Conservation (phyloP, 495 filamentous ascomycete species). For the Penicillium malachiteum region DNA sequence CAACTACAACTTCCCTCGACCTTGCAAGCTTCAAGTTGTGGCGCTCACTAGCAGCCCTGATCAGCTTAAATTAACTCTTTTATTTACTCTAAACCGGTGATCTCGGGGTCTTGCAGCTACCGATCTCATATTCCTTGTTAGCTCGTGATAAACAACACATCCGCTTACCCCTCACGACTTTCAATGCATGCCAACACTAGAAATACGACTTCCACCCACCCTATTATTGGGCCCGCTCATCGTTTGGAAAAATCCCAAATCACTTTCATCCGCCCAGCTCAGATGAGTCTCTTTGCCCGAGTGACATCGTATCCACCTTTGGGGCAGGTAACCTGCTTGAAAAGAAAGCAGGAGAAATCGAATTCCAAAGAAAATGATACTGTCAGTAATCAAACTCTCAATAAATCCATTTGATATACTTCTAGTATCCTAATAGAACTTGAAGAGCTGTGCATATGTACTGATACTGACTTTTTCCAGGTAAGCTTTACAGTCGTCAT, state of each 20-base stretch:
- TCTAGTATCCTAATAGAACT: background rate
- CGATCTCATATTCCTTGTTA: background rate
- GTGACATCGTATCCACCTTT: conserved; percentile 64
- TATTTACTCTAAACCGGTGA: background rate
- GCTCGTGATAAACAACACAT: background rate
- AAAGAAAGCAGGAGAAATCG: conserved; percentile 28
- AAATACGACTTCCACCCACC: conserved; percentile 21
- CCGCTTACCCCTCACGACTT: conserved; percentile 7
- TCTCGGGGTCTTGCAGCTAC: background rate
- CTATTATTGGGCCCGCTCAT: conserved; percentile 20
- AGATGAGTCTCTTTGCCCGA: conserved; percentile 51
- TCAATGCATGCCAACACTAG: conserved; percentile 24
- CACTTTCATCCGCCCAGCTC: conserved; percentile 40
- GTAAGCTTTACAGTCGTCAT: conserved; percentile 69
- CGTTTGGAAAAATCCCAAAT: conserved; percentile 16
- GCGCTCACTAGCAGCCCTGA: no score
- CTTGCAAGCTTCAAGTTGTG: background rate
- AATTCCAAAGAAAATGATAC: conserved; percentile 25
- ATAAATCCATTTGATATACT: background rate
- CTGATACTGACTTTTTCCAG: conserved; percentile 21
- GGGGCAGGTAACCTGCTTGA: conserved; percentile 63
- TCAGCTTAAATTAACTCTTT: background rate
- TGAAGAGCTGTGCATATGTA: background rate
- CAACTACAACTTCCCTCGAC: background rate
- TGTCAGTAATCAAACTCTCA: conserved; percentile 15